Percentiles rank a stretch among this genome's conserved stretches.
These are phyloP conservation scores for Russula brevipes DNA, from an alignment of 768 basidiomycete species.

Conservation along the genomic window DNA sequence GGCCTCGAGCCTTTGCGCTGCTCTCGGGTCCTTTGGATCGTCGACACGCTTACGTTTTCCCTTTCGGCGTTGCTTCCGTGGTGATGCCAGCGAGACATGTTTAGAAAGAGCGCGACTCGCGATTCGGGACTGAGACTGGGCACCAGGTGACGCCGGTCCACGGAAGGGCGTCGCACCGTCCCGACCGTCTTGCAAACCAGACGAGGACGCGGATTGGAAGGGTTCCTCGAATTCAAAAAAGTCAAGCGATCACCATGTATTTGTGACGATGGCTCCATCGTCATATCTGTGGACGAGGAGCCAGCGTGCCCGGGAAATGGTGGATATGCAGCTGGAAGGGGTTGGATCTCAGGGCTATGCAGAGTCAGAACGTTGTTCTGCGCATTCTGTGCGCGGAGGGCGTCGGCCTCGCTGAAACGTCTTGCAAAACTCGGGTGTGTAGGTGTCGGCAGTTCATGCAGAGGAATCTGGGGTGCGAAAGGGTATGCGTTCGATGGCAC, in stretches of 20 bases:
- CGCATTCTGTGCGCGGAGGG: too few species aligned
- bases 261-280: background rate
- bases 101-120: too few species aligned
- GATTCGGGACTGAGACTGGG: background rate
- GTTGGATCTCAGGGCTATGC: background rate
- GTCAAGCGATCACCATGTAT: background rate
- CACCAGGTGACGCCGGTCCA: background rate
- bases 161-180: background rate
- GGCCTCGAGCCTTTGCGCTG: conserved; percentile 1
- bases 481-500: too few species aligned
- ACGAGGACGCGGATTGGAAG: background rate
- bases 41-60: background rate
- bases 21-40: conserved; percentile 3
- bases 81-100: background rate
- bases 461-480: too few species aligned
- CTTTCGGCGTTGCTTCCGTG: background rate
- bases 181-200: background rate
- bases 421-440: background rate
- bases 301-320: background rate
- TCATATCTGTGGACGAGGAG: background rate
- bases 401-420: background rate
- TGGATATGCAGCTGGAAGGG: background rate
- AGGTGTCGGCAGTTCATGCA: background rate
- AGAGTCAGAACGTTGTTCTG: background rate
- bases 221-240: background rate